Percentiles rank a stretch among this genome's conserved stretches.
These are phyloP conservation scores for Hericium alpestre DNA, from an alignment of 768 basidiomycete species.

Conservation along the genomic window DNA sequence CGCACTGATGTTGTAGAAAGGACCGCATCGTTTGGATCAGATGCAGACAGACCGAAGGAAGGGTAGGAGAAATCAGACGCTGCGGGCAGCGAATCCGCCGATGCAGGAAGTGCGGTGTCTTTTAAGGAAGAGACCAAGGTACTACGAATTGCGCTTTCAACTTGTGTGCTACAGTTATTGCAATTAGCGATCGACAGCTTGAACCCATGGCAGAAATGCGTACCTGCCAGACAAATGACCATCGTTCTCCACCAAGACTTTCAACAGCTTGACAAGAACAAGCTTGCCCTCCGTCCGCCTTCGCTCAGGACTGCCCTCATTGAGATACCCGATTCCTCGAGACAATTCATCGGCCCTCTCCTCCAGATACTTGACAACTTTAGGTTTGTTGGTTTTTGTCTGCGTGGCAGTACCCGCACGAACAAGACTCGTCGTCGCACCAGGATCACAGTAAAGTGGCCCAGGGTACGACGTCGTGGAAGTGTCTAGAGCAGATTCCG, in stretches of 20 bases:
- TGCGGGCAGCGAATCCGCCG: neutral
- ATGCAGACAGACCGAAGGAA: slow-evolving; percentile 12
- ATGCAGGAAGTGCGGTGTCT: slow-evolving; percentile 9
- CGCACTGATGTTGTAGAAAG: slow-evolving; percentile 51
- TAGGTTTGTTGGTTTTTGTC: slow-evolving; percentile 74
- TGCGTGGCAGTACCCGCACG: slow-evolving; percentile 48
- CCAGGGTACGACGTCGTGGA: slow-evolving; percentile 67
- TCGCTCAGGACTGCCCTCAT: slow-evolving; percentile 38
- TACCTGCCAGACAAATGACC: slow-evolving; percentile 82
- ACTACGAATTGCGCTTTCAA: slow-evolving; percentile 67
- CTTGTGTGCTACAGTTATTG: slow-evolving; percentile 39
- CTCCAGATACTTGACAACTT: slow-evolving; percentile 67
- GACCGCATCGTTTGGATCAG: slow-evolving; percentile 33
- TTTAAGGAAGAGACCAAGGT: slow-evolving; percentile 55
- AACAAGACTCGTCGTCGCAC: slow-evolving; percentile 56
- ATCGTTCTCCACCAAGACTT: slow-evolving; percentile 79
- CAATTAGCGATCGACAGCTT: neutral
- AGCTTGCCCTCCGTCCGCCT: slow-evolving; percentile 67
- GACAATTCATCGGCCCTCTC: slow-evolving; percentile 68
- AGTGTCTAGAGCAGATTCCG: slow-evolving; percentile 49
- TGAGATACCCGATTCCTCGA: slow-evolving; percentile 63
- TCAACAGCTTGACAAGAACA: slow-evolving; percentile 61
- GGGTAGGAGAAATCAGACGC: neutral
- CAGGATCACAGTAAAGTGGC: slow-evolving; percentile 73
- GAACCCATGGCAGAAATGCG: slow-evolving; percentile 19